Base-by-base conservation (phyloP, 805 yeast species). In the Teunomyces panamensis region DNA sequence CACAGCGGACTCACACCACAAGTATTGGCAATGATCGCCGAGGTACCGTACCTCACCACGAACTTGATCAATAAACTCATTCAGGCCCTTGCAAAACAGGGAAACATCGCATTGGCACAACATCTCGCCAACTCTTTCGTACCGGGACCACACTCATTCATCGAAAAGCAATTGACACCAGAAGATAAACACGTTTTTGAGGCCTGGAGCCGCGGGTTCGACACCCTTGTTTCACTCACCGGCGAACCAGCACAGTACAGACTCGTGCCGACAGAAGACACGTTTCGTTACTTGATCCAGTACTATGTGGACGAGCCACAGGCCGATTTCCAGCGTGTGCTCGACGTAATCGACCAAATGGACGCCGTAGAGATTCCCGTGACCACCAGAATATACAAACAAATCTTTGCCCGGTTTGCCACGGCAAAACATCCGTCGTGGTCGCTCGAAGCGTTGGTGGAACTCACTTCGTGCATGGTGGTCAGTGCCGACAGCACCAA, bases 351-450 rank as follows among this genome's bases (percentile, higher is more conserved):
- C 3, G 41, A 49, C 16, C 44, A 52, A 16, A 57, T 62, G 54
- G 63, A 61, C 26, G 37, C 43, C 5, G 42, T 48, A n/a, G 50
- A 51, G n/a, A 44, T 69, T 9, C 74, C 74, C 1, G 46, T 64
- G 9, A 63, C 71, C n/a, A 64, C 68, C 8, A 57, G 63, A 29
- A 52, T 59, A n/a, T 69, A 63, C 47, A 53, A 53, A 24, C 43
- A 39, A 9, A 43, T 68, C 4, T 60, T 62, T 44, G 44, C 44
- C n/a, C 45, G 50, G 33, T 56, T 63, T n/a, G 30, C 28, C 27
- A 10, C 17, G 7, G 11, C 26, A 20, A 10, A 28, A n/a, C 10
- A 35, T 7, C 17, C 29, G 11, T 33, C 36, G 13, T 49, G 51
- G 51, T 33, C 17, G 14, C 27, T 49, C n/a, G 44, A 47, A 6